phyloP scores from a whole-genome alignment of 2,329 filamentous ascomycete species.

The Scedosporium dehoogii region DNA sequence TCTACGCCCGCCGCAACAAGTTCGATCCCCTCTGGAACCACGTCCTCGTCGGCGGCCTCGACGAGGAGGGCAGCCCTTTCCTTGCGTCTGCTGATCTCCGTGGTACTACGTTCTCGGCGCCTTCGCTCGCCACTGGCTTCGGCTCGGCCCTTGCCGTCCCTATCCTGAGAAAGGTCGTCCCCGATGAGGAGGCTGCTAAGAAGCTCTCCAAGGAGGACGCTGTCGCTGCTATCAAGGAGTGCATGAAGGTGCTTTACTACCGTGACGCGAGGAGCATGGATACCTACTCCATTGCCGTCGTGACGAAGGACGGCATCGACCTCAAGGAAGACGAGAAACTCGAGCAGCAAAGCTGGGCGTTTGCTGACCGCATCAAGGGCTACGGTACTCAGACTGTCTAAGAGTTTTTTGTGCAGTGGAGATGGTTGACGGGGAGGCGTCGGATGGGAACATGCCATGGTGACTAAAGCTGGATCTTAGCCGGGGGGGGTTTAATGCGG shows the following conservation, averaged over 20 bases:
- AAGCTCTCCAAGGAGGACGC: conserved; percentile 69
- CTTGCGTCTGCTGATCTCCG: conserved; percentile 85
- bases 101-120: conserved; percentile 81
- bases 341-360: conserved; percentile 95
- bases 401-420: not conserved
- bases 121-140: conserved; percentile 86
- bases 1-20: conserved; percentile 89
- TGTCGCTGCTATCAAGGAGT: conserved; percentile 73
- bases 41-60: conserved; percentile 80
- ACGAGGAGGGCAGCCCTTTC: conserved; percentile 73
- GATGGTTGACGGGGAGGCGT: not conserved
- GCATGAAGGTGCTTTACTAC: conserved; percentile 98
- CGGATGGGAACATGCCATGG: not conserved
- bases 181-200: conserved; percentile 70
- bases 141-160: conserved; percentile 89
- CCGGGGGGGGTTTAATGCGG: not conserved
- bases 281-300: conserved; percentile 79
- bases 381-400: conserved; percentile 78
- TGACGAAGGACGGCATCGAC: conserved; percentile 83
- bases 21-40: conserved; percentile 98
- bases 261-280: conserved; percentile 89
- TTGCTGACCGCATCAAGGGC: conserved; percentile 87
- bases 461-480: not conserved
- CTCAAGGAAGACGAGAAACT: conserved; percentile 77
- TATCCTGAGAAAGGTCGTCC: conserved; percentile 73